Conservation (phyloP, 495 filamentous ascomycete genomes). For the Rhizodiscina lignyota region DNA sequence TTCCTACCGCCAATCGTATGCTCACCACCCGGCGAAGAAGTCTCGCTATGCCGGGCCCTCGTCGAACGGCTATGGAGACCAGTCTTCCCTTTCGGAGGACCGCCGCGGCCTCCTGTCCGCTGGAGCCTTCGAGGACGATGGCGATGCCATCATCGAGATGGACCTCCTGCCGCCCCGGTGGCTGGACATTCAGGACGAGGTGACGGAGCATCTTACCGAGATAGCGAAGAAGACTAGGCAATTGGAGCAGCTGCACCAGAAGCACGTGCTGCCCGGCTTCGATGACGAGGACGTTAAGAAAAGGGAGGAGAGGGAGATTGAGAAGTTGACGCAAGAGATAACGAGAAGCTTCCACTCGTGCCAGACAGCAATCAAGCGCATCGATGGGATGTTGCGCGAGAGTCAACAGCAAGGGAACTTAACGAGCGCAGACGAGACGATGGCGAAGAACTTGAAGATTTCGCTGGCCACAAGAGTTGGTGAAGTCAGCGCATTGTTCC, state of each 20-base stretch:
- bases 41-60: constrained; percentile 45
- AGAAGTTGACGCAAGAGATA: constrained; percentile 76
- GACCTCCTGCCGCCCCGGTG: constrained; percentile 88
- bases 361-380: constrained; percentile 68
- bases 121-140: constrained; percentile 65
- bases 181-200: constrained; percentile 90
- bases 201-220: constrained; percentile 62
- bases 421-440: constrained; percentile 71
- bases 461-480: constrained; percentile 75
- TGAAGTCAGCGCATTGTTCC: constrained; percentile 79
- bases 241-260: constrained; percentile 86
- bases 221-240: constrained; percentile 69
- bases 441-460: constrained; percentile 92
- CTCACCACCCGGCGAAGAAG: constrained; percentile 83
- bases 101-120: constrained; percentile 73
- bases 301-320: constrained; percentile 75
- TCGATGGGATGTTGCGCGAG: constrained; percentile 72
- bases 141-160: constrained; percentile 96
- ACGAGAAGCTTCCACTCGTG: constrained; percentile 80
- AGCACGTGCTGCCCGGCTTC: constrained; percentile 91
- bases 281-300: constrained; percentile 80
- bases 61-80: constrained; percentile 58
- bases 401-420: constrained; percentile 49
- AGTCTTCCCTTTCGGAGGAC: constrained; percentile 49
- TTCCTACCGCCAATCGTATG: constrained; percentile 95